Evolutionary conservation across 805 yeast genomes (phyloP).

Genomic region (Saturnispora sekii): DNA sequence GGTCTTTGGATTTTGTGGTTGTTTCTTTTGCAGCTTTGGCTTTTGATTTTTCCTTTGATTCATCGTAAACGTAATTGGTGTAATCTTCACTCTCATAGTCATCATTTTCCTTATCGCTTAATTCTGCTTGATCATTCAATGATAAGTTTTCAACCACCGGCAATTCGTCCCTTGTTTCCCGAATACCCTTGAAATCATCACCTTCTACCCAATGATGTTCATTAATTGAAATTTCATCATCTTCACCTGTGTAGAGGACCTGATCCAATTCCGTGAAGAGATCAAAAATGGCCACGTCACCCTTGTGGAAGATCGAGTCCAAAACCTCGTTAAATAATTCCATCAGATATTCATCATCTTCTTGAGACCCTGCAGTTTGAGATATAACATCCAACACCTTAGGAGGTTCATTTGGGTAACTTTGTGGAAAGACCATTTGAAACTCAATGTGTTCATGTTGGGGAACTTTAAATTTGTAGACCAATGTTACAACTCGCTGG

Average conservation of each 20-base stretch:
- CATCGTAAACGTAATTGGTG: conserved; percentile 17
- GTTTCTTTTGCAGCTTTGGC: conserved; percentile 6
- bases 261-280: conserved; percentile 59
- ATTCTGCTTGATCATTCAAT: neutral
- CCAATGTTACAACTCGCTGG: conserved; percentile 28
- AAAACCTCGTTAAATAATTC: conserved; percentile 41
- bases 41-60: conserved; percentile 20
- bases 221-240: conserved; percentile 18
- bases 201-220: conserved; percentile 19
- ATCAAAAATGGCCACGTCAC: conserved; percentile 73
- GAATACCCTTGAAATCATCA: conserved; percentile 7
- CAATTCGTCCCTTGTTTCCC: neutral
- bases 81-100: conserved; percentile 4
- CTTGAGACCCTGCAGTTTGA: conserved; percentile 16
- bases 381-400: conserved; percentile 45
- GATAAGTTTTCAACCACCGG: neutral
- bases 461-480: conserved; percentile 45
- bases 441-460: conserved; percentile 50
- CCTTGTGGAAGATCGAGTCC: conserved; percentile 42
- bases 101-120: neutral
- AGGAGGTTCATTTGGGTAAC: conserved; percentile 63
- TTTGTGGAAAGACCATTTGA: conserved; percentile 61
- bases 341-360: conserved; percentile 40
- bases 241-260: conserved; percentile 32
- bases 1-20: conserved; percentile 26